A percentile compares a stretch with the other conserved stretches of the same genome.
These are phyloP conservation scores for Tylopilus sp. DNA, from an alignment of 768 basidiomycete species.

Conservation along the genomic window DNA sequence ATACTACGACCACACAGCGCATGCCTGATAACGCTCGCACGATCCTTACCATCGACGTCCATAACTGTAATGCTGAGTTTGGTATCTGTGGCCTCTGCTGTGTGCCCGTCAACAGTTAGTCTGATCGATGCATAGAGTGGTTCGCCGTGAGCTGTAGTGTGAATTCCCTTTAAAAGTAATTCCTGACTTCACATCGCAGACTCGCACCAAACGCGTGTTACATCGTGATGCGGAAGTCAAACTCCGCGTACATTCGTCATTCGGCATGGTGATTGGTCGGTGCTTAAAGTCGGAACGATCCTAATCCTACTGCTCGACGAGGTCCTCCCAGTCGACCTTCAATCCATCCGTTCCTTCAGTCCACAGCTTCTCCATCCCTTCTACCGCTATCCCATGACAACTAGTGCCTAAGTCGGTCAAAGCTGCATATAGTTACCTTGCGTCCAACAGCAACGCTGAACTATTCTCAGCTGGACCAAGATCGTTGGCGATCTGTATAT, in stretches of 20 bases:
- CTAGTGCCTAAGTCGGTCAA: not conserved
- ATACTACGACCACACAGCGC: not conserved
- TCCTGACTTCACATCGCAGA: not conserved
- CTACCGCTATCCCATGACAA: not conserved
- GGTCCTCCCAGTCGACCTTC: not conserved
- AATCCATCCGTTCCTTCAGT: not conserved
- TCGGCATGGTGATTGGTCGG: not conserved
- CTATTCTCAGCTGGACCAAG: not conserved
- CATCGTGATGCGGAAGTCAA: not conserved
- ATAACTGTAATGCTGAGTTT: not conserved
- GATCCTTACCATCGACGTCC: conserved; percentile 4
- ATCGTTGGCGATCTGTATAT: not conserved
- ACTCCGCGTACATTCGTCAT: conserved; percentile 1
- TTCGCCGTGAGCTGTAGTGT: not conserved
- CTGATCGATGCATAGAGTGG: conserved; percentile 1
- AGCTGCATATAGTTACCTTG: not conserved
- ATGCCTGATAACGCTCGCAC: conserved; percentile 4
- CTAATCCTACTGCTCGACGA: conserved; percentile 1
- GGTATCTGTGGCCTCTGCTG: not conserved
- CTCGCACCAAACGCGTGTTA: conserved; percentile 11
- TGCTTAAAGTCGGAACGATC: conserved; percentile 1
- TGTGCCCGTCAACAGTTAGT: not conserved
- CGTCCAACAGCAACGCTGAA: not conserved
- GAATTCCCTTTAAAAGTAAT: not conserved
- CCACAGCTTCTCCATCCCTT: not conserved